Evolutionary conservation across 75 land plant genomes (phyloP).

Genomic region (Picea sitchensis): DNA sequence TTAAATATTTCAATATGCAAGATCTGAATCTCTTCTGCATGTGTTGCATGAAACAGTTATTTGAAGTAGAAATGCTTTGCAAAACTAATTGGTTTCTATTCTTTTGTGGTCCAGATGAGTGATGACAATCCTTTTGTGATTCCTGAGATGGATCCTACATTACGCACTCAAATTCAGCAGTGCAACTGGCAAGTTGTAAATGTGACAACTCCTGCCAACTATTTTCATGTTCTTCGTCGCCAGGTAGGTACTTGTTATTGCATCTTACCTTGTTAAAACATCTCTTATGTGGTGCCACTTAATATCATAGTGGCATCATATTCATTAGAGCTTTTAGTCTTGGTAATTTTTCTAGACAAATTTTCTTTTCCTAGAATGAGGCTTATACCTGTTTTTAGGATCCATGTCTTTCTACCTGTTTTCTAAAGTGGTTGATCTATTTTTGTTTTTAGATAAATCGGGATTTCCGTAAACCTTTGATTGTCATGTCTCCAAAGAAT

Average conservation of each 20-base stretch:
- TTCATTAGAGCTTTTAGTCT: neutral
- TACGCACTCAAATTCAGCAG: slow-evolving; percentile 63
- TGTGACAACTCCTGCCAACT: slow-evolving; percentile 95
- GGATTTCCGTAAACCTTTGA: slow-evolving; percentile 90
- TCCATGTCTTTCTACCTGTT: neutral
- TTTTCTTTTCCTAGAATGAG: neutral
- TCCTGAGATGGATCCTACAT: slow-evolving; percentile 62
- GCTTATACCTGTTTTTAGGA: neutral
- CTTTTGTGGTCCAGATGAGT: slow-evolving; percentile 50
- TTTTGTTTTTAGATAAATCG: slow-evolving; percentile 57
- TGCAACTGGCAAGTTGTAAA: slow-evolving; percentile 98
- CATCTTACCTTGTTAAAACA: neutral
- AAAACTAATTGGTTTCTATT: too few species aligned
- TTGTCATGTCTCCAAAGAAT: slow-evolving; percentile 95
- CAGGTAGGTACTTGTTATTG: slow-evolving; percentile 43
- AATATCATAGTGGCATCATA: too few species aligned
- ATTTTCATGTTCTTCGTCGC: slow-evolving; percentile 92
- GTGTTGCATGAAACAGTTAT: neutral
- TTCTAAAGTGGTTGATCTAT: neutral
- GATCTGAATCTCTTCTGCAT: neutral
- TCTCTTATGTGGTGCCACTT: neutral
- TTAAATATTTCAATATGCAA: neutral
- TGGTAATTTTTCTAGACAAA: neutral
- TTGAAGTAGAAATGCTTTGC: neutral
- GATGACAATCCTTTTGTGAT: slow-evolving; percentile 69